Evolutionary conservation across 1,284 basidiomycete species (phyloP), one percentile per base, ranked within the genome.

Genomic region (Lentinus polychrous): DNA sequence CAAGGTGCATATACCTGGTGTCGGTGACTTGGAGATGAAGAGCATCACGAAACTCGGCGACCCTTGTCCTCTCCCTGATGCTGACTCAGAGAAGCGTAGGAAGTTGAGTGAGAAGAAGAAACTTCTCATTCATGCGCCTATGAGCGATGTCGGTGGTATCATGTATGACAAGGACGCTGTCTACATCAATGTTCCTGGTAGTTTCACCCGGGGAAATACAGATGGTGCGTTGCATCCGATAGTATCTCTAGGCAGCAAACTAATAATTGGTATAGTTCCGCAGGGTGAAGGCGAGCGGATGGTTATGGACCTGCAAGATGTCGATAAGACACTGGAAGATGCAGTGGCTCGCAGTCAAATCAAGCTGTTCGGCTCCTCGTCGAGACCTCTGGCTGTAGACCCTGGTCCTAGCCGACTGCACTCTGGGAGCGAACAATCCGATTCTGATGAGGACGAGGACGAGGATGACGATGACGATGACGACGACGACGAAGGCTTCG

Each of bases 151-250:
- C 1, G 95, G 95, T 17, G 96, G 95, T 7, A 83, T 99, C 52
- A 85, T 92, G 71, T 98, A 96, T 62, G 96, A 99, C 73, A 98
- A 98, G 67, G 96, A 99, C 61, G 93, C 94, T 0, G 94, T 99
- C 1, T 99, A 92, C 74, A 89, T 99, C 58, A 98, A 97, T 61
- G 94, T 98, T 2, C 91, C 92, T 2, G 96, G 96, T 1, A 94
- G 79, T 61, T 99, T 99, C 60, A 86, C 91, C 3, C 76, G 86
- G 43, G 82, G 79, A 10, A 79, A 79, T 50, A 66, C 66, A 10
- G 79, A 82, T 52, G 73, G 84, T 83, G 57, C 46, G 76, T 57
- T 27, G 18, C 1, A 18, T 35, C 23, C 32, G 2, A 22, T 8
- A 5, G 31, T 41, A 50, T 49, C 36, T 37, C 18, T 49, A 43